These are phyloP conservation scores for Eleusine indica DNA, from an alignment of 176 grass and related monocot genomes.

Conservation along the genomic window DNA sequence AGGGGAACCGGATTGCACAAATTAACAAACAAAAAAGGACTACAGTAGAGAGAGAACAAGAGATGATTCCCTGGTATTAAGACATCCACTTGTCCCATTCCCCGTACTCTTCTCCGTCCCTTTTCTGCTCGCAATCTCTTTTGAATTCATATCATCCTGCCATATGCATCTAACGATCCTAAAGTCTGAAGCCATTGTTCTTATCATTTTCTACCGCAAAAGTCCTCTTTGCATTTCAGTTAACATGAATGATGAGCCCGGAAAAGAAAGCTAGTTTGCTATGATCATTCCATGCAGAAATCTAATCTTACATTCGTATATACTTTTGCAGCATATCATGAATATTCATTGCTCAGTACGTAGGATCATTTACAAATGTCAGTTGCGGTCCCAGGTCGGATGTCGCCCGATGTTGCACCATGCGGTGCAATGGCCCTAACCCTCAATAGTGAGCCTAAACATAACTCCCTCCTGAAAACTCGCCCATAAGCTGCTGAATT, in stretches of 20 bases:
- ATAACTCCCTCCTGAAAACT: slow-evolving; percentile 35
- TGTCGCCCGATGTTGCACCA: slow-evolving; percentile 40
- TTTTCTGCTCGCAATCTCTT: slow-evolving; percentile 37
- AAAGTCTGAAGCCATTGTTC: slow-evolving; percentile 39
- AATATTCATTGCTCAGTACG: slow-evolving; percentile 16
- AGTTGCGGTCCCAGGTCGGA: slow-evolving; percentile 31
- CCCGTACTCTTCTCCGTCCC: slow-evolving; percentile 34
- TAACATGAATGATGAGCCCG: slow-evolving; percentile 54
- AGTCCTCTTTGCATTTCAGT: slow-evolving; percentile 47
- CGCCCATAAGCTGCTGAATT: slow-evolving; percentile 39
- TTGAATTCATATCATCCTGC: slow-evolving; percentile 39
- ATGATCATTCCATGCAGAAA: slow-evolving; percentile 53
- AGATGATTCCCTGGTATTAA: slow-evolving; percentile 54
- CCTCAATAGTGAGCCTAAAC: slow-evolving; percentile 28
- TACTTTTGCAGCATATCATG: slow-evolving; percentile 50
- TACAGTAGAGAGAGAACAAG: slow-evolving; percentile 60
- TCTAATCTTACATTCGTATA: slow-evolving; percentile 35
- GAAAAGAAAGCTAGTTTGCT: slow-evolving; percentile 50
- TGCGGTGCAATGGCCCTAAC: slow-evolving; percentile 35
- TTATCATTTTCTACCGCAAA: slow-evolving; percentile 53
- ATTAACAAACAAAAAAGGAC: slow-evolving; percentile 50
- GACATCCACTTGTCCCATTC: slow-evolving; percentile 50
- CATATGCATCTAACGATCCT: slow-evolving; percentile 47
- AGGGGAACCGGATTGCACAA: slow-evolving; percentile 50
- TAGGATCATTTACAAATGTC: slow-evolving; percentile 39